These are phyloP conservation scores for Fusarium beomiforme DNA, from an alignment of 2,329 filamentous ascomycete genomes.

Conservation along the genomic window DNA sequence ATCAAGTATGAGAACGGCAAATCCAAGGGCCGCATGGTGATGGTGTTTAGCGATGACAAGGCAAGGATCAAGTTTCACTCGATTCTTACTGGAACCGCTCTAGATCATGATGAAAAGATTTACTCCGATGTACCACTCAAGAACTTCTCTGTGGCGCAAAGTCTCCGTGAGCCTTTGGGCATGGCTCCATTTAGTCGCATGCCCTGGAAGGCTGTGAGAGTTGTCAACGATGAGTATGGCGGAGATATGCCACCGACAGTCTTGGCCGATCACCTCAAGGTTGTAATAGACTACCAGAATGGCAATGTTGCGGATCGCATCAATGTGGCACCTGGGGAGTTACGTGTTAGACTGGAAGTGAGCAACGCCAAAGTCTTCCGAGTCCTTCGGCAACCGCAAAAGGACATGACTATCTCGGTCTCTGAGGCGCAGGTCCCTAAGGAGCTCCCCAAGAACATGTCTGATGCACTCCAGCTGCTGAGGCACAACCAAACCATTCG, in stretches of 20 bases:
- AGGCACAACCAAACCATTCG: constrained; percentile 72
- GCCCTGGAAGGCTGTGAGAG: constrained; percentile 72
- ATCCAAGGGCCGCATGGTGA: constrained; percentile 75
- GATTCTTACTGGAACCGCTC: constrained; percentile 76
- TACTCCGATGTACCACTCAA: constrained; percentile 74
- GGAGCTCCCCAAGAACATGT: constrained; percentile 70
- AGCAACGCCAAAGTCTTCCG: constrained; percentile 69
- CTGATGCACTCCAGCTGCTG: constrained; percentile 70
- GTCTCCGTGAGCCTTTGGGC: constrained; percentile 59
- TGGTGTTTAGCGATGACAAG: constrained; percentile 79
- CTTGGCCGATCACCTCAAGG: constrained; percentile 78
- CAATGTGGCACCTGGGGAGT: constrained; percentile 80
- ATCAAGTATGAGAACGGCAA: constrained; percentile 75
- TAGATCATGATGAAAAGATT: constrained; percentile 75
- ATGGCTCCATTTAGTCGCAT: constrained; percentile 61
- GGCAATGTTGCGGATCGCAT: constrained; percentile 85
- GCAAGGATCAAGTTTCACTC: constrained; percentile 78
- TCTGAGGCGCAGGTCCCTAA: constrained; percentile 72
- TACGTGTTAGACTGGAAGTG: constrained; percentile 73
- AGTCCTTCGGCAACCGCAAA: constrained; percentile 76
- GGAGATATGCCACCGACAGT: constrained; percentile 71
- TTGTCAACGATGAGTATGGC: constrained; percentile 78
- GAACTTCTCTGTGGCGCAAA: constrained; percentile 69
- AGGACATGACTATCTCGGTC: constrained; percentile 80
- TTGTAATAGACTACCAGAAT: constrained; percentile 79